A percentile compares a stretch with the other conserved stretches of the same genome.
Conservation (phyloP, 768 basidiomycete genomes). For the Lanmaoa rubissima region DNA sequence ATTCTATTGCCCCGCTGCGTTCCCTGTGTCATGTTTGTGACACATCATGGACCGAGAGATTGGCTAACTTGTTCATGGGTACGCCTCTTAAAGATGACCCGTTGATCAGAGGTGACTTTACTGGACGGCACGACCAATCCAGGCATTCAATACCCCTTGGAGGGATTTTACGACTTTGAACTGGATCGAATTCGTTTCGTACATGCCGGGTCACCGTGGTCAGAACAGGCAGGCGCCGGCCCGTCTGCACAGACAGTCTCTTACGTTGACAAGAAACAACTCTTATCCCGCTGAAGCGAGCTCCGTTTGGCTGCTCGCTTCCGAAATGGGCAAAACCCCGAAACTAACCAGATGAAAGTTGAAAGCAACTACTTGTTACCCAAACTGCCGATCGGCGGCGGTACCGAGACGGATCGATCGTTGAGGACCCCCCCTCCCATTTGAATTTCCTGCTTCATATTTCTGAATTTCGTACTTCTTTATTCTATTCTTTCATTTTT, state of each 20-base stretch:
- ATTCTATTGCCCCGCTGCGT: background rate
- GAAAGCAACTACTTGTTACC: too few species aligned
- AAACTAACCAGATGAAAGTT: too few species aligned
- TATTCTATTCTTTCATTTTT: background rate
- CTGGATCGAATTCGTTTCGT: background rate
- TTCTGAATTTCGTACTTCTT: constrained; percentile 4
- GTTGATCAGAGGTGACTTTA: background rate
- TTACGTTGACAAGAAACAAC: too few species aligned
- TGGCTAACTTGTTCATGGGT: background rate
- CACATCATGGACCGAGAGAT: background rate
- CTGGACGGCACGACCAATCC: background rate
- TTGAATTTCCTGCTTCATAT: background rate
- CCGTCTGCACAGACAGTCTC: too few species aligned
- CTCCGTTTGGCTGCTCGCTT: too few species aligned
- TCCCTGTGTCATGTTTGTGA: background rate
- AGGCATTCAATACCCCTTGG: background rate
- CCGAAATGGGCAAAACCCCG: too few species aligned
- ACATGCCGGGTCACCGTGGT: background rate
- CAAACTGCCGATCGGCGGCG: background rate
- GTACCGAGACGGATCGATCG: background rate
- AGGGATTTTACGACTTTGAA: background rate
- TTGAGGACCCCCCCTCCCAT: constrained; percentile 10
- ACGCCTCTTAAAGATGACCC: background rate
- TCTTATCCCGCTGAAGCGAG: too few species aligned
- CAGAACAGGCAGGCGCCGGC: background rate